Evolutionary conservation across 2,329 filamentous ascomycete genomes (phyloP).

Genomic region (Karstenula rhodostoma): DNA sequence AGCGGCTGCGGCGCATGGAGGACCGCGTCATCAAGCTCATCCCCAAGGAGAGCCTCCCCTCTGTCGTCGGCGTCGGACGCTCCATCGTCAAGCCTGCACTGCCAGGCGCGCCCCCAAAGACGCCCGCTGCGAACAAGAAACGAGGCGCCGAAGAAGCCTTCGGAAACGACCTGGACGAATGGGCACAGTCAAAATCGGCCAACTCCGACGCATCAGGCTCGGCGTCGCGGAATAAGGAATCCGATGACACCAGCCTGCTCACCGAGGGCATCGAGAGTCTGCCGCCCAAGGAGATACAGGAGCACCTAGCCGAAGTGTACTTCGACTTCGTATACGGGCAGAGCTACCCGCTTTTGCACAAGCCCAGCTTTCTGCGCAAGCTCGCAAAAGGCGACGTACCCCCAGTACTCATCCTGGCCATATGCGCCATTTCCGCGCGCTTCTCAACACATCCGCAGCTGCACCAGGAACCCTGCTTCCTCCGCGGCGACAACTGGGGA

Average conservation of each 20-base stretch:
- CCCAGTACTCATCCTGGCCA: conserved; percentile 89
- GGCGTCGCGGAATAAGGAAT: conserved; percentile 56
- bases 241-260: conserved; percentile 78
- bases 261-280: conserved; percentile 84
- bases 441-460: conserved; percentile 90
- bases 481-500: conserved; percentile 92
- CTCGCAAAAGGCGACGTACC: conserved; percentile 80
- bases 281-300: conserved; percentile 85
- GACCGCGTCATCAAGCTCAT: conserved; percentile 96
- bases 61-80: conserved; percentile 72
- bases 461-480: conserved; percentile 77
- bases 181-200: conserved; percentile 69
- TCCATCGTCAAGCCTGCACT: conserved; percentile 84
- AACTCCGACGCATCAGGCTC: conserved; percentile 63
- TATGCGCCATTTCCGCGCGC: conserved; percentile 93
- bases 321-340: conserved; percentile 97
- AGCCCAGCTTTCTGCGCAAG: conserved; percentile 95
- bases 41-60: conserved; percentile 81
- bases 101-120: conserved; percentile 65
- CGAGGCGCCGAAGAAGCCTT: conserved; percentile 88
- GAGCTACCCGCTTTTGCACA: conserved; percentile 92
- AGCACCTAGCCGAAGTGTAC: conserved; percentile 92
- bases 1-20: conserved; percentile 95
- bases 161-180: conserved; percentile 79
- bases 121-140: conserved; percentile 71